These are phyloP conservation scores for Pseudogymnoascus sp. DNA, from an alignment of 2,329 filamentous ascomycete species.

Conservation along the genomic window DNA sequence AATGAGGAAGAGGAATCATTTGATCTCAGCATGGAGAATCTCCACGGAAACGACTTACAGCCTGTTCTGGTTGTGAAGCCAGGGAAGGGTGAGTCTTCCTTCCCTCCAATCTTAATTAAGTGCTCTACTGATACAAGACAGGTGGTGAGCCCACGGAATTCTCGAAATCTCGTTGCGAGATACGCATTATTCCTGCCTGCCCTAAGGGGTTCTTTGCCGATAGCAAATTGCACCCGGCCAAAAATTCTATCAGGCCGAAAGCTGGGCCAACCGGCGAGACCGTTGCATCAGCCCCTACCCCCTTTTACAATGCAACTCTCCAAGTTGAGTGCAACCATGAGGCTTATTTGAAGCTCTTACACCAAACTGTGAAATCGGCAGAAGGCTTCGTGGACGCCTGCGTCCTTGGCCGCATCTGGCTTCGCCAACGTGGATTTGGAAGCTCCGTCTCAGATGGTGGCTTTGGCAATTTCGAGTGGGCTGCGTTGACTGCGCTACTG, in stretches of 20 bases:
- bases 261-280: constrained; percentile 37
- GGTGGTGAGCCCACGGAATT: constrained; percentile 23
- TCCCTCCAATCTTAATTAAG: not conserved
- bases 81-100: not conserved
- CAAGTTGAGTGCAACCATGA: constrained; percentile 68
- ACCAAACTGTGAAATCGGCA: constrained; percentile 54
- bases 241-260: constrained; percentile 59
- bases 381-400: constrained; percentile 67
- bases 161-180: constrained; percentile 41
- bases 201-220: constrained; percentile 61
- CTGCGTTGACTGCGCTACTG: constrained; percentile 68
- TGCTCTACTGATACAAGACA: not conserved
- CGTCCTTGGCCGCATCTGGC: constrained; percentile 78
- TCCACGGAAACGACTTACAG: constrained; percentile 68
- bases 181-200: constrained; percentile 71
- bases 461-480: constrained; percentile 91
- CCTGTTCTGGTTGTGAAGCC: constrained; percentile 52
- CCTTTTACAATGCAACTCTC: constrained; percentile 83
- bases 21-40: constrained; percentile 53
- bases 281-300: constrained; percentile 45
- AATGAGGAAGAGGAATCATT: constrained; percentile 45
- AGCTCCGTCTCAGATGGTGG: constrained; percentile 65
- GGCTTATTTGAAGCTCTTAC: constrained; percentile 66
- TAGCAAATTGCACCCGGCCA: constrained; percentile 61
- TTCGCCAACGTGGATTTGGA: constrained; percentile 76